These are phyloP conservation scores for Rhododendron griersonianum DNA, from an alignment of 148 eudicot species.

Conservation along the genomic window DNA sequence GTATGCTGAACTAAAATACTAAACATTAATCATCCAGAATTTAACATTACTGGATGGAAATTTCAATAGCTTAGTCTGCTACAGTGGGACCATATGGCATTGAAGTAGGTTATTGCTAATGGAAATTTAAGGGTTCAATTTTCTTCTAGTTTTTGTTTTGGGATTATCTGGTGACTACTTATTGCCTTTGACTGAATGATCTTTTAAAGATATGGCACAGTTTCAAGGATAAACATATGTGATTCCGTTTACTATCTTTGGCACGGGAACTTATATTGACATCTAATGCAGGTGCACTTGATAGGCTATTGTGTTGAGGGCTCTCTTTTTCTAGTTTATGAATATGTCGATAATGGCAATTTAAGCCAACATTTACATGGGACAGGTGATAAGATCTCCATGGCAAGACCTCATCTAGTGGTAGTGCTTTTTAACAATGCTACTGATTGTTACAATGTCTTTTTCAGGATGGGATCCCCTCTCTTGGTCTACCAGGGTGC, in stretches of 20 bases:
- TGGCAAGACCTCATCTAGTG: background rate
- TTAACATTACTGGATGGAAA: background rate
- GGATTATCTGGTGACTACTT: background rate
- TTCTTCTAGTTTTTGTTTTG: background rate
- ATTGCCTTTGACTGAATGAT: background rate
- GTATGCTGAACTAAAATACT: no score
- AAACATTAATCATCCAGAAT: background rate
- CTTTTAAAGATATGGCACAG: background rate
- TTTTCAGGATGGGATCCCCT: constrained; percentile 52
- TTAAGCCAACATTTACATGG: constrained; percentile 74
- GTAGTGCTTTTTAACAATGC: background rate
- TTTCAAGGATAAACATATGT: background rate
- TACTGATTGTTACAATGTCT: background rate
- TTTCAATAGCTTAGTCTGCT: background rate
- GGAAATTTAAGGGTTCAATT: background rate
- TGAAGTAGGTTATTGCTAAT: background rate
- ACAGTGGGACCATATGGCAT: background rate
- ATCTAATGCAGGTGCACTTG: constrained; percentile 63
- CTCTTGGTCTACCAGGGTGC: constrained; percentile 81
- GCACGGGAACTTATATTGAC: background rate
- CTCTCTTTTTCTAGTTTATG: constrained; percentile 82
- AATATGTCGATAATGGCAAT: constrained; percentile 78
- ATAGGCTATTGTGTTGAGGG: constrained; percentile 82
- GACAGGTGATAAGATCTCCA: constrained; percentile 39
- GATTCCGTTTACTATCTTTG: background rate